Conservation (phyloP, 306 rosid species). For the Rubus idaeus region DNA sequence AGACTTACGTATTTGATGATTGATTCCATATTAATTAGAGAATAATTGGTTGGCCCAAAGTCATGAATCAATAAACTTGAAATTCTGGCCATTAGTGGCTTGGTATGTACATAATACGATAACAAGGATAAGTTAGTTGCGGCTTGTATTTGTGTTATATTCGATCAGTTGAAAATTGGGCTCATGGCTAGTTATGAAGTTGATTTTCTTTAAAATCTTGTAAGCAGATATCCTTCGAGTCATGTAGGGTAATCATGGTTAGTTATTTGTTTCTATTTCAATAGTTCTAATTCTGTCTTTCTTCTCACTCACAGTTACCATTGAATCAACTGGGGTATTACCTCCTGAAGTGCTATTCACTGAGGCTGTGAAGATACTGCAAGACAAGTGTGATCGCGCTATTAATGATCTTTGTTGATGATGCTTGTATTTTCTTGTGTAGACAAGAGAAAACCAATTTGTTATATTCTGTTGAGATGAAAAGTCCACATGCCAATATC, state of each 20-base stretch:
- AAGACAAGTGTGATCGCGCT: slow-evolving; percentile 90
- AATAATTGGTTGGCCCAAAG: not conserved
- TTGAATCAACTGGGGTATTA: slow-evolving; percentile 90
- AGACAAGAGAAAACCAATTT: not conserved
- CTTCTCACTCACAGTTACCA: slow-evolving; percentile 45
- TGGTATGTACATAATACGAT: not conserved
- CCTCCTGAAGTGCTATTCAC: slow-evolving; percentile 78
- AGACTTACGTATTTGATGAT: not conserved
- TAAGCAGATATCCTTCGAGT: not conserved
- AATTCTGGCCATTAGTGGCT: not conserved
- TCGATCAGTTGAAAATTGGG: not conserved
- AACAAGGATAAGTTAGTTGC: not conserved
- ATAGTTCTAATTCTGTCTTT: not conserved
- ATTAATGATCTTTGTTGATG: slow-evolving; percentile 75
- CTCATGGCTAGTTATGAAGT: not conserved
- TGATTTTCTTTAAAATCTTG: not conserved
- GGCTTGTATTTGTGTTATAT: too few species aligned
- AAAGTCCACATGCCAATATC: not conserved
- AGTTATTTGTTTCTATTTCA: not conserved
- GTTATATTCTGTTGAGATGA: not conserved
- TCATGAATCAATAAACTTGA: not conserved
- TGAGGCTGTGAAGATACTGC: slow-evolving; percentile 91
- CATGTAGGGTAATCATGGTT: not conserved
- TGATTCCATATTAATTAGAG: not conserved
- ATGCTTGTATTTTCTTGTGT: not conserved